Conservation (phyloP, 768 basidiomycete genomes). For the Rubroboletus satanas region DNA sequence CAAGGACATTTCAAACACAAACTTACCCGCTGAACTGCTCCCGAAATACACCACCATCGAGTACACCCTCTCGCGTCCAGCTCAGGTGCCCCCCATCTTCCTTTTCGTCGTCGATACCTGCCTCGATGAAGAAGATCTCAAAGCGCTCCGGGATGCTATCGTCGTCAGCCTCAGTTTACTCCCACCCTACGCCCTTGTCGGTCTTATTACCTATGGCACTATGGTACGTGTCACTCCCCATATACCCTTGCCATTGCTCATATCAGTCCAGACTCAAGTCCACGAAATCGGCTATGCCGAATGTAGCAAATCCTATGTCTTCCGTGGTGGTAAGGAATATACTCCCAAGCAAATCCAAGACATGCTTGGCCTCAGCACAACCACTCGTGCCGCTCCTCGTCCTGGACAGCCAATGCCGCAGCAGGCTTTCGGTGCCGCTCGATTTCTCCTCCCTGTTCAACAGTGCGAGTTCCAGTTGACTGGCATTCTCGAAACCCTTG, state of each 20-base stretch:
- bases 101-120: slow-evolving; percentile 97
- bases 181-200: slow-evolving; percentile 92
- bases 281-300: slow-evolving; percentile 96
- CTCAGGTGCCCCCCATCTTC: slow-evolving; percentile 93
- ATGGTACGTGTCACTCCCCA: slow-evolving; percentile 58
- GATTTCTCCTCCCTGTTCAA: slow-evolving; percentile 88
- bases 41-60: slow-evolving; percentile 99
- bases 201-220: slow-evolving; percentile 93
- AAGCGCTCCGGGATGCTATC: slow-evolving; percentile 91
- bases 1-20: slow-evolving; percentile 96
- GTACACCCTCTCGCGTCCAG: slow-evolving; percentile 93
- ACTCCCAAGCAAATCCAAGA: slow-evolving; percentile 95
- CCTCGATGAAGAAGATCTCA: slow-evolving; percentile 91
- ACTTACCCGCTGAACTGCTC: slow-evolving; percentile 91
- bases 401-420: slow-evolving; percentile 80
- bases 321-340: slow-evolving; percentile 98
- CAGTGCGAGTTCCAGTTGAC: slow-evolving; percentile 97
- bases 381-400: slow-evolving; percentile 78
- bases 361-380: slow-evolving; percentile 82
- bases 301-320: slow-evolving; percentile 97
- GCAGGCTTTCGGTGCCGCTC: slow-evolving; percentile 77
- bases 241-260: neutral
- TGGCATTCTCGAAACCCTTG: slow-evolving; percentile 81
- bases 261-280: slow-evolving; percentile 76
- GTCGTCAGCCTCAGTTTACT: slow-evolving; percentile 91